Base-by-base conservation (phyloP, 1,284 basidiomycete genomes). In the Flammula alnicola region DNA sequence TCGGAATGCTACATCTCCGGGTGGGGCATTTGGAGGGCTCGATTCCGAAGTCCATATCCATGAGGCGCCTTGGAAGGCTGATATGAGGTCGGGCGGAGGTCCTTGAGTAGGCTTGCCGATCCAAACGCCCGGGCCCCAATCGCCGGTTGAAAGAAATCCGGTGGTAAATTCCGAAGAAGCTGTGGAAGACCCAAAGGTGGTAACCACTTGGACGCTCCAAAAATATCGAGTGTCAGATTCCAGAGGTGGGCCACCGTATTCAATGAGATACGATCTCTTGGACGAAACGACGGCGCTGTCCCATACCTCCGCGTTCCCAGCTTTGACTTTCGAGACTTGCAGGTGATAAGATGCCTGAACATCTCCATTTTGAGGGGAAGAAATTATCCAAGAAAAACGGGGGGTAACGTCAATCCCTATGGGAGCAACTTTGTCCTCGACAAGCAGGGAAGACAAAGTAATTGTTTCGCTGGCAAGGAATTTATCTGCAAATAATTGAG, bases 41-140 rank as follows among this genome's bases (percentile, higher is more conserved):
- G 58, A n/a, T 47, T 65, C 64, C 4, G 60, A 44, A 4, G 66
- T 62, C 66, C 66, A 69, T n/a, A 68, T 69, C 68, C 68, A 69
- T 4, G 52, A 50, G 4, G 63, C 55, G 26, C 44, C 26, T 1
- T 47, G 48, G 42, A 67, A 67, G n/a, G n/a, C n/a, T n/a, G n/a
- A n/a, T 5, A 58, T 52, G 1, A 63, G 52, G 41, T 42, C 35
- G 45, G 44, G 52, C 43, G 55, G 50, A 17, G 32, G 36, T 22
- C 31, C 39, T 41, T 17, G 10, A 9, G 36, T 23, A 8, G 58
- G 59, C 42, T 66, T 66, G 7, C 63, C 63, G n/a, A 64, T 64
- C 63, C 64, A 66, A 14, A 42, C 35, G 29, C 63, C 63, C 12
- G 60, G 36, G 19, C 49, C 51, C 64, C 64, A 66, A 33, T 62